Evolutionary conservation across 768 basidiomycete genomes (phyloP), one percentile per base, ranked within the genome.

Genomic region (Xerocomellus amylosporus): DNA sequence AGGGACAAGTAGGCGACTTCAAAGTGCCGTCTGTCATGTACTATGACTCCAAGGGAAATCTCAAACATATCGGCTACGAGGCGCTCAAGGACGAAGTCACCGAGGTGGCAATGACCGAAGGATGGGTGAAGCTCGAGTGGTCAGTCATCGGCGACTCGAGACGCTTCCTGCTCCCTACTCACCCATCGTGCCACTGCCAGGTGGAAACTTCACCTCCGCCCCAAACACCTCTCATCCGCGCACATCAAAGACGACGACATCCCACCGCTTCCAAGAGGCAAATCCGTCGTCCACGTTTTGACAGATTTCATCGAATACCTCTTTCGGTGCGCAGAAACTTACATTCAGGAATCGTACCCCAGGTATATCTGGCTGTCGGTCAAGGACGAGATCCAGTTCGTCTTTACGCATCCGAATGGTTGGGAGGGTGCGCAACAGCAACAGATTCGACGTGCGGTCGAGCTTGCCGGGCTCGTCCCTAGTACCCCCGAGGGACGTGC

Each of bases 331-430:
- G 71, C 78, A 0, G 64, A 64, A 26, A 61, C 50, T 0, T 83
- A 78, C 48, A 81, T 84, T 31, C 58, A 63, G 15, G 77, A 80
- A 17, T 70, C 73, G 0, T 75, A 79, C 38, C 64, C 70, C 0
- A 38, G 41, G 1, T 80, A 81, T 4, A 60, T 80, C 1, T 82
- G 80, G 81, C 47, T 53, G 0, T 74, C 73, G 0, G 55, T 82
- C 17, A 67, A 76, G 53, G 54, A 70, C 14, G 60, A 53, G 2
- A 77, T 80, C 20, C 73, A 80, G 26, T 80, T 79, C 53, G 70
- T 86, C 2, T 72, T 86, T 5, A 75, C 77, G 0, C 83, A 85
- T 58, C 84, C 84, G 2, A 86, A 85, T 51, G 83, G 81, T 0
- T 86, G 84, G 85, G 83, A 79, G 53, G 79, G 80, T 1, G 62